phyloP scores from a whole-genome alignment of 805 yeast species.

The Lipomyces chichibuensis region DNA sequence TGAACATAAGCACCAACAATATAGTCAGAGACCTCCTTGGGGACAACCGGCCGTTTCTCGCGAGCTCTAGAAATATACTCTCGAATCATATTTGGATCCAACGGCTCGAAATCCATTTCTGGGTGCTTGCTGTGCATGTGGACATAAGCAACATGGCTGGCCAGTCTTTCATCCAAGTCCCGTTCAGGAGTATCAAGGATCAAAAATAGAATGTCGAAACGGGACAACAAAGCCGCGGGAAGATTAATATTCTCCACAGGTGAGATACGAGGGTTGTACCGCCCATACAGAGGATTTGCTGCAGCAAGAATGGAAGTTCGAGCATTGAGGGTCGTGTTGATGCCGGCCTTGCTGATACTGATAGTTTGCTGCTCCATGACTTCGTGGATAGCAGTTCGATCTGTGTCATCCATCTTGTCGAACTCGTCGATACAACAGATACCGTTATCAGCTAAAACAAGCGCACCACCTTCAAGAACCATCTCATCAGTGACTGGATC shows the following conservation, averaged over 20 bases:
- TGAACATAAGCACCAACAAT: constrained; percentile 84
- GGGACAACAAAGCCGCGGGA: constrained; percentile 93
- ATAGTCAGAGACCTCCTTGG: constrained; percentile 80
- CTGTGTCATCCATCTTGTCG: constrained; percentile 97
- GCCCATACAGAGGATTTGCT: constrained; percentile 95
- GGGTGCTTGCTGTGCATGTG: constrained; percentile 94
- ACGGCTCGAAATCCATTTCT: constrained; percentile 68
- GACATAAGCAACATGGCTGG: constrained; percentile 91
- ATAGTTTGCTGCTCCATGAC: constrained; percentile 99
- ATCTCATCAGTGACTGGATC: constrained; percentile 99
- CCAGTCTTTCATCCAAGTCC: constrained; percentile 81
- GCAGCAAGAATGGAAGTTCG: constrained; percentile 95
- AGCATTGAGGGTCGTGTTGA: constrained; percentile 93
- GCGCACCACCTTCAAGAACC: constrained; percentile 97
- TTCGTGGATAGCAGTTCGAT: constrained; percentile 97
- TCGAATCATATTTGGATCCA: constrained; percentile 78
- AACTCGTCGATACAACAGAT: constrained; percentile 98
- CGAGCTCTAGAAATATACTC: constrained; percentile 88
- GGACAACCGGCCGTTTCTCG: constrained; percentile 79
- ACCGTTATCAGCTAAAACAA: constrained; percentile 95
- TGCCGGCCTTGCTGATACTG: constrained; percentile 96
- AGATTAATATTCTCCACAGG: constrained; percentile 94
- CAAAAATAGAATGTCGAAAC: constrained; percentile 88
- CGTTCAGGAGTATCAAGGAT: constrained; percentile 81
- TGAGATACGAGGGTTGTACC: constrained; percentile 85